Conservation (phyloP, 1,139 yeast species). For the Scheffersomyces lignicola region DNA sequence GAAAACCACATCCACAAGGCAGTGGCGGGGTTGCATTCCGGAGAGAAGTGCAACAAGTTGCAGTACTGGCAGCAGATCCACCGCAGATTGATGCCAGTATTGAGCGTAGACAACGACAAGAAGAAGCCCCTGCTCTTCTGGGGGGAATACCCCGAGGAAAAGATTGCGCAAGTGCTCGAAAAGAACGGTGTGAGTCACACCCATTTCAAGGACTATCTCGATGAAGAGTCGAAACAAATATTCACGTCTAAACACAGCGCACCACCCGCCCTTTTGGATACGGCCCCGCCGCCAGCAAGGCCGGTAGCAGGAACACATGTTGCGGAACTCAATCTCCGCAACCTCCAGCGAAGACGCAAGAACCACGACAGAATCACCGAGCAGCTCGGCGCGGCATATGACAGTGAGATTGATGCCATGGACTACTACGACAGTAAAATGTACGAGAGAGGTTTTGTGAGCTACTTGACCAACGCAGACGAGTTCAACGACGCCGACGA, state of each 20-base stretch:
- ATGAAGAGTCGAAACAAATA: conserved; percentile 12
- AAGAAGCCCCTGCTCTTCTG: too few species aligned
- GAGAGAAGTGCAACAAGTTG: neutral
- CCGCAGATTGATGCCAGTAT: too few species aligned
- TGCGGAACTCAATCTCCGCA: neutral
- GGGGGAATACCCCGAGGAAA: too few species aligned
- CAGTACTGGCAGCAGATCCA: neutral
- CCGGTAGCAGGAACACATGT: too few species aligned
- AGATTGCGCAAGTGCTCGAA: too few species aligned
- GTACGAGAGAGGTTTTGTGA: conserved; percentile 19
- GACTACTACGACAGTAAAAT: conserved; percentile 17
- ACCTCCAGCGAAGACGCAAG: neutral
- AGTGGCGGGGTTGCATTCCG: too few species aligned
- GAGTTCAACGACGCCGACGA: conserved; percentile 5
- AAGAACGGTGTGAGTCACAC: too few species aligned
- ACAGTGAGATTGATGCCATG: conserved; percentile 12
- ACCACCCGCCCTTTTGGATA: too few species aligned
- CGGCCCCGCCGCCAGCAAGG: too few species aligned
- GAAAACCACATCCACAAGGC: conserved; percentile 2
- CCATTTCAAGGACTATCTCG: too few species aligned
- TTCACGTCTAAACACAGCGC: too few species aligned
- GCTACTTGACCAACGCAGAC: conserved; percentile 10
- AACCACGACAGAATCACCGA: neutral
- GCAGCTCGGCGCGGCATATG: neutral
- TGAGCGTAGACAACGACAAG: too few species aligned